Evolutionary conservation across 805 yeast genomes (phyloP).

Genomic region (Saccharomycopsis oosterbeekiorum): DNA sequence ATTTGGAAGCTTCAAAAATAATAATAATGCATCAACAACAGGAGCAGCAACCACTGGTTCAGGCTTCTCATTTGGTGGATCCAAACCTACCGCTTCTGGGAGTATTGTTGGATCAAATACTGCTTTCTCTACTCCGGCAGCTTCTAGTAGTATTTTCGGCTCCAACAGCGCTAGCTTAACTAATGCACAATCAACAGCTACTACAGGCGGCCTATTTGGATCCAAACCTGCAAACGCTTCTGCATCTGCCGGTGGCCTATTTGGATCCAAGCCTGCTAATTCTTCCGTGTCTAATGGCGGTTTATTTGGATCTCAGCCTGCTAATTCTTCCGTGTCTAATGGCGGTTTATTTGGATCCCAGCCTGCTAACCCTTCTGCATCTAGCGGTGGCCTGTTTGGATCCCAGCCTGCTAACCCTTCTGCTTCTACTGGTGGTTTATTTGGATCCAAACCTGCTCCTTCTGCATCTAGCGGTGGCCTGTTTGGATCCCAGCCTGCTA

Average conservation of each 20-base stretch:
- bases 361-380: constrained; percentile 13
- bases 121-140: background rate
- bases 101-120: constrained; percentile 1
- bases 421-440: constrained; percentile 19
- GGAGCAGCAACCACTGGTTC: constrained; percentile 14
- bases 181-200: constrained; percentile 8
- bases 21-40: background rate
- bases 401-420: constrained; percentile 20
- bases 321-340: no score
- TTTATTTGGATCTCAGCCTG: no score
- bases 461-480: constrained; percentile 8
- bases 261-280: no score
- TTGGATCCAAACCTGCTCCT: constrained; percentile 21
- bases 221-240: constrained; percentile 15
- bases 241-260: no score
- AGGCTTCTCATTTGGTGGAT: background rate
- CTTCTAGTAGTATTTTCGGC: background rate
- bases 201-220: constrained; percentile 22
- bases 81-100: constrained; percentile 7
- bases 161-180: background rate
- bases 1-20: constrained; percentile 10
- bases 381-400: constrained; percentile 19
- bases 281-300: no score
- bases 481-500: constrained; percentile 8
- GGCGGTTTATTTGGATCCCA: background rate